Conservation (phyloP, 2,329 filamentous ascomycete genomes). For the Paecilomyces dactylethromorphus region DNA sequence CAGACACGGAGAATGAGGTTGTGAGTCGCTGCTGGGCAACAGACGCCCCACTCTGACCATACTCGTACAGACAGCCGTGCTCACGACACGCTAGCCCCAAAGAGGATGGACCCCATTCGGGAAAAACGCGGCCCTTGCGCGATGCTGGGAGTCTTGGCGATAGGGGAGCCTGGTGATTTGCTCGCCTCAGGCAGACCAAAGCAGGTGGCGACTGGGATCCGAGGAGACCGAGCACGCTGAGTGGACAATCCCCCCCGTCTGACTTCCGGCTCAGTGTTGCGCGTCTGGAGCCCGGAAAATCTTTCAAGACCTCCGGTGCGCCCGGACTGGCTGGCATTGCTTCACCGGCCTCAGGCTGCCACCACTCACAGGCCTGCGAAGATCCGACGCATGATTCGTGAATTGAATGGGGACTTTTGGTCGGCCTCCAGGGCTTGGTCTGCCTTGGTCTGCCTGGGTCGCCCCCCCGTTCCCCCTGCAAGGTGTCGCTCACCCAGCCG, state of each 20-base stretch:
- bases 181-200: not conserved
- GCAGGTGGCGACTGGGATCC: not conserved
- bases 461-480: not conserved
- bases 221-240: constrained; percentile 1
- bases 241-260: not conserved
- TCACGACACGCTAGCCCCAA: not conserved
- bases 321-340: constrained; percentile 8
- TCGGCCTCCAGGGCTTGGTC: too few species aligned
- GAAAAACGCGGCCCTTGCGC: constrained; percentile 2
- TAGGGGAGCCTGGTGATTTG: constrained; percentile 6
- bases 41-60: not conserved
- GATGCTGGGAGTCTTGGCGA: not conserved
- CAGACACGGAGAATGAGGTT: constrained; percentile 7
- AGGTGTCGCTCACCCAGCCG: not conserved
- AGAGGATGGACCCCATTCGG: not conserved
- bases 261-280: not conserved
- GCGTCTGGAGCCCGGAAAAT: not conserved
- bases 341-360: not conserved
- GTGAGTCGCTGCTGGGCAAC: constrained; percentile 1
- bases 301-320: not conserved
- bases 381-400: not conserved
- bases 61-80: not conserved
- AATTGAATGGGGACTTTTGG: not conserved
- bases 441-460: not conserved
- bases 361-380: not conserved